These are phyloP conservation scores for Scutellaria minor DNA, from an alignment of 257 asterid genomes.

Conservation along the genomic window DNA sequence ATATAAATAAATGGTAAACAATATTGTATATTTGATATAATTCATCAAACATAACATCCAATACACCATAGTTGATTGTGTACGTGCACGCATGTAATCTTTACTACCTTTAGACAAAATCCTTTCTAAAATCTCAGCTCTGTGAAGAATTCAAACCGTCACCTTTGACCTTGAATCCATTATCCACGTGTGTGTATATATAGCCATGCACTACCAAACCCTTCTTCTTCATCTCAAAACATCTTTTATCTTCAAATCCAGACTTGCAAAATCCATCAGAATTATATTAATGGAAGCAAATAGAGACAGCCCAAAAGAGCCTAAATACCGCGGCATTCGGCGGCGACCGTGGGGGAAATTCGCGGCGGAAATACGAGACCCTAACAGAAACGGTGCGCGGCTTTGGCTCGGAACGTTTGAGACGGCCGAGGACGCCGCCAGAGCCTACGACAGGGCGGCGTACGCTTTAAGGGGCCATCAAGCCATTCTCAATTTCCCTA, in stretches of 20 bases:
- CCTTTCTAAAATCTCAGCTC: not conserved
- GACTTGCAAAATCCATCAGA: not conserved
- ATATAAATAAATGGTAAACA: too few species aligned
- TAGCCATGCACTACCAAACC: not conserved
- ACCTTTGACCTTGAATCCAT: conserved; percentile 36
- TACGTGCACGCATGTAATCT: too few species aligned
- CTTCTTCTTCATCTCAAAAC: not conserved
- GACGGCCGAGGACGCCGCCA: conserved; percentile 77
- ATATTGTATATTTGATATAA: too few species aligned
- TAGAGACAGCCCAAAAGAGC: conserved; percentile 30
- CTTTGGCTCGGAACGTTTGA: conserved; percentile 78
- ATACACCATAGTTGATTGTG: too few species aligned
- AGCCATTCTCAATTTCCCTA: conserved; percentile 77
- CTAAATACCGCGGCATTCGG: conserved; percentile 66
- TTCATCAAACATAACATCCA: too few species aligned
- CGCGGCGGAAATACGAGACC: conserved; percentile 87
- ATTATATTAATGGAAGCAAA: conserved; percentile 13
- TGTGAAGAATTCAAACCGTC: conserved; percentile 47
- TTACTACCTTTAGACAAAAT: too few species aligned
- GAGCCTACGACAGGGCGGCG: conserved; percentile 85
- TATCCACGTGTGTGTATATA: conserved; percentile 17
- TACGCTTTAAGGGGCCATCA: conserved; percentile 72
- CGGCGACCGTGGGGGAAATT: conserved; percentile 80
- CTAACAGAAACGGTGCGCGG: conserved; percentile 63
- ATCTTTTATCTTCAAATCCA: not conserved